Evolutionary conservation across 768 basidiomycete genomes (phyloP).

Genomic region (Boletus speciosus): DNA sequence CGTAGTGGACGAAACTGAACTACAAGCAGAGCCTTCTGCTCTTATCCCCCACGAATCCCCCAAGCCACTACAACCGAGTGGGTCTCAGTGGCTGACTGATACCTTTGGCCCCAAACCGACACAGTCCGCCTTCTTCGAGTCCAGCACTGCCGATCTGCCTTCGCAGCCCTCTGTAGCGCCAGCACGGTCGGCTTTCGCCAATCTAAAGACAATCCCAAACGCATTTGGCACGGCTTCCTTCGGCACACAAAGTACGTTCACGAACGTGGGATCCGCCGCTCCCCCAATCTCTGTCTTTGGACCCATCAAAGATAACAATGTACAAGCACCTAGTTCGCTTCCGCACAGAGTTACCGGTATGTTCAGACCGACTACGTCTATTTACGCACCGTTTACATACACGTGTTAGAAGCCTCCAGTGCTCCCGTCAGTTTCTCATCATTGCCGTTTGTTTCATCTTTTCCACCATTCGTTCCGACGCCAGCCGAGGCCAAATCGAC

Average conservation of each 20-base stretch:
- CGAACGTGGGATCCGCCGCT: background rate
- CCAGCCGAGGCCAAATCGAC: background rate
- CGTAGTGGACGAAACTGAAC: slow-evolving; percentile 20
- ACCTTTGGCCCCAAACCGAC: slow-evolving; percentile 30
- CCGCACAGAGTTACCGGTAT: slow-evolving; percentile 12
- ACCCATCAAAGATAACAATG: background rate
- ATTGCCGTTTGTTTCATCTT: background rate
- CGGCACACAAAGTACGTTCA: slow-evolving; percentile 3
- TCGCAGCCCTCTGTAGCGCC: slow-evolving; percentile 13
- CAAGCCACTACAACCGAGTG: slow-evolving; percentile 24
- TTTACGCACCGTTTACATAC: background rate
- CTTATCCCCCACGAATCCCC: slow-evolving; percentile 1
- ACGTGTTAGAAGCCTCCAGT: background rate
- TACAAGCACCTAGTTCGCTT: background rate
- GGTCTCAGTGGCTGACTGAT: slow-evolving; percentile 33
- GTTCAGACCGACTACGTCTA: background rate
- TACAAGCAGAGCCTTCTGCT: slow-evolving; percentile 5
- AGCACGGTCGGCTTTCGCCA: slow-evolving; percentile 33
- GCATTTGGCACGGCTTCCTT: slow-evolving; percentile 32
- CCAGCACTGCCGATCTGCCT: slow-evolving; percentile 9
- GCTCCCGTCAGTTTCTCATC: background rate
- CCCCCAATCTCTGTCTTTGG: slow-evolving; percentile 8
- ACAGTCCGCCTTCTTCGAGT: slow-evolving; percentile 18
- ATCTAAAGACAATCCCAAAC: slow-evolving; percentile 32
- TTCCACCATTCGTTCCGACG: background rate